Conservation (phyloP, 495 filamentous ascomycete species). For the Penicillium crystallinum region DNA sequence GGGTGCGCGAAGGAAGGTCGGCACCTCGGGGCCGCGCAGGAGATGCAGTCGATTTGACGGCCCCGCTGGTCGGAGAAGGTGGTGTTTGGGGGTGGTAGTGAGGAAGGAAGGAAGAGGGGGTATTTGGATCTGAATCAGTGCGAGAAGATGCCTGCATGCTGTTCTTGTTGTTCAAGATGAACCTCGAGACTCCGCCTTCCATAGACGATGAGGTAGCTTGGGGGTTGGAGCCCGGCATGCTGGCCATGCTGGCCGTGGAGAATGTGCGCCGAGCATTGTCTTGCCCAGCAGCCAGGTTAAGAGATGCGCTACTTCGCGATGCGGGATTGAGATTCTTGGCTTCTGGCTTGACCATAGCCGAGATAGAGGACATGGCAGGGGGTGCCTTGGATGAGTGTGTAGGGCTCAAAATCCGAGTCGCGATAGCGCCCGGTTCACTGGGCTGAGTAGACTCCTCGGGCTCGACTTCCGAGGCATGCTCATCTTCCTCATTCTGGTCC, state of each 20-base stretch:
- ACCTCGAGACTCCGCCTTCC: constrained; percentile 44
- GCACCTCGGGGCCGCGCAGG: constrained; percentile 33
- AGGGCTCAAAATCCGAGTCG: constrained; percentile 37
- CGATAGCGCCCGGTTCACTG: constrained; percentile 33
- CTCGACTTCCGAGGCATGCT: constrained; percentile 15
- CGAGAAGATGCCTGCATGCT: constrained; percentile 30
- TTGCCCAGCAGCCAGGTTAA: constrained; percentile 32
- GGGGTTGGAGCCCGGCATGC: constrained; percentile 24
- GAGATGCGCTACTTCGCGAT: constrained; percentile 35
- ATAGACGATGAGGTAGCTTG: constrained; percentile 44
- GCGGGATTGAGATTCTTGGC: constrained; percentile 27
- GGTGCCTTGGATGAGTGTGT: constrained; percentile 42
- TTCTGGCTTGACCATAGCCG: constrained; percentile 39
- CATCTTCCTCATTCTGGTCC: constrained; percentile 14
- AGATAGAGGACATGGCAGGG: constrained; percentile 47
- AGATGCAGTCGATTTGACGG: constrained; percentile 19
- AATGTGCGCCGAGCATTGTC: constrained; percentile 33
- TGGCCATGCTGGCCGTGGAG: constrained; percentile 28
- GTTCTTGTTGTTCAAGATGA: constrained; percentile 36
- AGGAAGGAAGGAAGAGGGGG: constrained; percentile 45
- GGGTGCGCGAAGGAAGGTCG: constrained; percentile 40
- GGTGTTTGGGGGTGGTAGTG: constrained; percentile 46
- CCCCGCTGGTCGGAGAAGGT: constrained; percentile 31
- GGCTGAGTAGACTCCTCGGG: constrained; percentile 19
- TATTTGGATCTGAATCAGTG: constrained; percentile 46